Evolutionary conservation across 176 grass and related monocot species (phyloP), one percentile per base, ranked within the genome.

Genomic region (Typha latifolia): DNA sequence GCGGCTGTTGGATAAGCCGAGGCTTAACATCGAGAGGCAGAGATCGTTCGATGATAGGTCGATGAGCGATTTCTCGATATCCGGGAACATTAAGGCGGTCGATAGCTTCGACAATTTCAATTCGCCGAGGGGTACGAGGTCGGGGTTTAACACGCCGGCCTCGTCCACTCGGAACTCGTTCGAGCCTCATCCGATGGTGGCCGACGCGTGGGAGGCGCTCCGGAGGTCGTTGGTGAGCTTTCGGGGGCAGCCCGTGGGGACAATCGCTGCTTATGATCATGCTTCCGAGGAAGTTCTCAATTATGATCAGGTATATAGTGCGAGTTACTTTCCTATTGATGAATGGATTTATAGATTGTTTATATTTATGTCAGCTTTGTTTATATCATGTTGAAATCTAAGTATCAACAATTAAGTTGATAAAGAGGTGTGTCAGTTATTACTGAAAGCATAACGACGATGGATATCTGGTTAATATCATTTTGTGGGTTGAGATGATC

Each of bases 1-100:
- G 72, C 69, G 79, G 73, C 57, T 96, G 67, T 79, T 87, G 69
- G 76, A 88, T 69, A 78, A 81, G 48, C 79, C 84, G 47, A 64
- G 81, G 80, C 86, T 96, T 66, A 96, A 87, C 79, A 85, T 96
- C 47, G 87, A 90, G 49, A 47, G 91, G 71, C 84, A 96, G 87
- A 78, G 87, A 12, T 96, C 91, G 3, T 96, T 88, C 69, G 87
- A 90, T 77, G 91, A 90, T 12, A 80, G 86, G 26, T 96, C 91
- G 13, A 48, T 96, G 22, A 65, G 67, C 48, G 91, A 96, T n/a
- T 63, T 80, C 71, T 81, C 75, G 43, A 32, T 83, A 49, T 62
- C 75, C 48, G 84, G 74, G 21, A 82, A 65, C 53, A 62, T 52
- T 12, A 51, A 32, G 22, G 50, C 22, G 29, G 47, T 72, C 66